Evolutionary conservation across 2,329 filamentous ascomycete species (phyloP).

Genomic region (Lasiodiplodia sp.): DNA sequence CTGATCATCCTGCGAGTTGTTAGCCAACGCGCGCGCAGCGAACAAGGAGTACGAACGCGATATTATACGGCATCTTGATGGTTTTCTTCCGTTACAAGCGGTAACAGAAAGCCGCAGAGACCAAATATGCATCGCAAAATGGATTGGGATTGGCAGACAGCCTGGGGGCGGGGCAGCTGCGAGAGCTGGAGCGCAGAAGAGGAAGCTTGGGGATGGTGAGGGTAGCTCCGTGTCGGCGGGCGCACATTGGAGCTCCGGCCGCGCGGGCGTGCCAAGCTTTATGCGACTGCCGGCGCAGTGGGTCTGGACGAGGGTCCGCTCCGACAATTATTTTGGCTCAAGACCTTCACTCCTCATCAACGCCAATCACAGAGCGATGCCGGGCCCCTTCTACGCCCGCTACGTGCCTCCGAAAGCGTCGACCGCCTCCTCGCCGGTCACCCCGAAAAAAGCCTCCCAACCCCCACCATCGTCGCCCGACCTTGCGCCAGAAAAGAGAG

Average conservation of each 20-base stretch:
- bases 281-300: not conserved
- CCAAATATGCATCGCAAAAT: constrained; percentile 35
- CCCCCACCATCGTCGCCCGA: constrained; percentile 16
- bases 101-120: constrained; percentile 27
- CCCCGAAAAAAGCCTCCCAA: constrained; percentile 32
- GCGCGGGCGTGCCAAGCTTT: constrained; percentile 18
- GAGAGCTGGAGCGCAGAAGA: not conserved
- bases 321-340: constrained; percentile 23
- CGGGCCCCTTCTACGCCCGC: constrained; percentile 55
- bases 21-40: constrained; percentile 32
- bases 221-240: not conserved
- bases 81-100: constrained; percentile 24
- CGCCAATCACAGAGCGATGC: constrained; percentile 46
- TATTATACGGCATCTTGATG: constrained; percentile 70
- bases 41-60: constrained; percentile 61
- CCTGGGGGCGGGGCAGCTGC: constrained; percentile 10
- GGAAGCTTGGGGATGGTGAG: constrained; percentile 15
- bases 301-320: constrained; percentile 27
- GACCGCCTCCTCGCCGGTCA: constrained; percentile 15
- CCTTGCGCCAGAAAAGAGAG: constrained; percentile 41
- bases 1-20: constrained; percentile 79
- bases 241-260: not conserved
- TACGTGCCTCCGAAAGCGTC: constrained; percentile 53
- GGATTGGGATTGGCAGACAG: constrained; percentile 11
- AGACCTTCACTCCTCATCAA: not conserved